phyloP scores from a whole-genome alignment of 2,329 filamentous ascomycete genomes.

The Spiromastix sp. region DNA sequence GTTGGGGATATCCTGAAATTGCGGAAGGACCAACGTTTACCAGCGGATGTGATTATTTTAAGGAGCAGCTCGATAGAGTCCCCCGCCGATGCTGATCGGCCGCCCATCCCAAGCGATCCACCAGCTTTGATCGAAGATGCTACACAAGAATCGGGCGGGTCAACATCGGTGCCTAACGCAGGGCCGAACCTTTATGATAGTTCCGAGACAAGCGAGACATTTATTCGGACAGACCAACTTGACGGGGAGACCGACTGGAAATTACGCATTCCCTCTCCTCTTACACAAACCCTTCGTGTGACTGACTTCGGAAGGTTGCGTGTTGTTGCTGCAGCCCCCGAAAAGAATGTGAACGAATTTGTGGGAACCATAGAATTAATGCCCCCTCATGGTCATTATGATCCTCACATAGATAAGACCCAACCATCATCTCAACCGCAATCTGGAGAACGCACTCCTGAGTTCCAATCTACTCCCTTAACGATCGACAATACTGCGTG shows the following conservation, averaged over 20 bases:
- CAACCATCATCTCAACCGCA: conserved; percentile 12
- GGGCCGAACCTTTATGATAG: conserved; percentile 26
- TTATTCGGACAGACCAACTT: conserved; percentile 93
- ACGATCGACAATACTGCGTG: conserved; percentile 97
- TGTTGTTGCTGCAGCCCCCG: conserved; percentile 79
- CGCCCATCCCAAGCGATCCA: conserved; percentile 6
- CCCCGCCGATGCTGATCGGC: neutral
- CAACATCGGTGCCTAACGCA: conserved; percentile 10
- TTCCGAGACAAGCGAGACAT: conserved; percentile 62
- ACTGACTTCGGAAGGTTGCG: conserved; percentile 57
- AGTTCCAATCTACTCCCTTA: conserved; percentile 56
- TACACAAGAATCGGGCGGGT: no score
- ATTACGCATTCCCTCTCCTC: conserved; percentile 70
- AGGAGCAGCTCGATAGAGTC: conserved; percentile 46
- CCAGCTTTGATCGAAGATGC: conserved; percentile 9
- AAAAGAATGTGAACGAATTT: conserved; percentile 91
- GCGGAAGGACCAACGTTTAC: conserved; percentile 82
- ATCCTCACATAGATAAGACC: conserved; percentile 31
- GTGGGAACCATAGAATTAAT: conserved; percentile 74
- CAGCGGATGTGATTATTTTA: conserved; percentile 86
- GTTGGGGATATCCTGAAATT: conserved; percentile 95
- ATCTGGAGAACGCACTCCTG: conserved; percentile 12
- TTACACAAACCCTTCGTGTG: conserved; percentile 68
- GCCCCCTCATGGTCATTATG: conserved; percentile 40
- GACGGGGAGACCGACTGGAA: conserved; percentile 99